A percentile compares a stretch with the other conserved stretches of the same genome.
These are phyloP conservation scores for Oldenlandia corymbosa DNA, from an alignment of 257 asterid species.

Conservation along the genomic window DNA sequence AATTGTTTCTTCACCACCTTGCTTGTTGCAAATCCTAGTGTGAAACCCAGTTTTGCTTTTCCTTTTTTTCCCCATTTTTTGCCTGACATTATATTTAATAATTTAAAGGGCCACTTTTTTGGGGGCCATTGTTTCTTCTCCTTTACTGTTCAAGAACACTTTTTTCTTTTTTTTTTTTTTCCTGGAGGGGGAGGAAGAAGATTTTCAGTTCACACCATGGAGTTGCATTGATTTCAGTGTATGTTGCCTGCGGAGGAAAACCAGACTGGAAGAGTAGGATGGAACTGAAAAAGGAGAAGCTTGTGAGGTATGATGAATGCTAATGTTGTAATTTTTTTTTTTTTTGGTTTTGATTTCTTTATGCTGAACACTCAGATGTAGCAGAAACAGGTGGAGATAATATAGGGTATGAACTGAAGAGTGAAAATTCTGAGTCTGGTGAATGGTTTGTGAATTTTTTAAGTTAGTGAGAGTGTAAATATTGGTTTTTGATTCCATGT, in stretches of 20 bases:
- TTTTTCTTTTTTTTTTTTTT: conserved; percentile 6
- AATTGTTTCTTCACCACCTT: not conserved
- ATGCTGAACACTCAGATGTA: not conserved
- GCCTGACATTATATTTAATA: not conserved
- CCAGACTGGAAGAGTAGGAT: conserved; percentile 15
- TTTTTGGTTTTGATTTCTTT: not conserved
- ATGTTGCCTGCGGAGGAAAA: conserved; percentile 11
- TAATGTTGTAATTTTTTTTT: conserved; percentile 9
- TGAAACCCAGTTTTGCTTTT: not conserved
- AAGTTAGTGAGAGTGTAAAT: conserved; percentile 9
- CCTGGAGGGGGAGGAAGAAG: conserved; percentile 18
- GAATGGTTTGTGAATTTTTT: not conserved
- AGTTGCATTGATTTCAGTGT: not conserved
- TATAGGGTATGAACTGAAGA: not conserved
- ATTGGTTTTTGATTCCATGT: conserved; percentile 17
- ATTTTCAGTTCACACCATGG: conserved; percentile 9
- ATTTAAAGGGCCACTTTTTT: not conserved
- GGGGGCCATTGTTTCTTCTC: conserved; percentile 6
- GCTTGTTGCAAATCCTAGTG: not conserved
- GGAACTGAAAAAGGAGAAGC: conserved; percentile 71
- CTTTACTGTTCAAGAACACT: conserved; percentile 14
- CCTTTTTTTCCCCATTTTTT: not conserved
- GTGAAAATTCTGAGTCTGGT: not conserved
- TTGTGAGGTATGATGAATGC: conserved; percentile 53
- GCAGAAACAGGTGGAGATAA: not conserved